phyloP scores from a whole-genome alignment of 371 early-diverging fungal genomes.

The Mortierella sp. region DNA sequence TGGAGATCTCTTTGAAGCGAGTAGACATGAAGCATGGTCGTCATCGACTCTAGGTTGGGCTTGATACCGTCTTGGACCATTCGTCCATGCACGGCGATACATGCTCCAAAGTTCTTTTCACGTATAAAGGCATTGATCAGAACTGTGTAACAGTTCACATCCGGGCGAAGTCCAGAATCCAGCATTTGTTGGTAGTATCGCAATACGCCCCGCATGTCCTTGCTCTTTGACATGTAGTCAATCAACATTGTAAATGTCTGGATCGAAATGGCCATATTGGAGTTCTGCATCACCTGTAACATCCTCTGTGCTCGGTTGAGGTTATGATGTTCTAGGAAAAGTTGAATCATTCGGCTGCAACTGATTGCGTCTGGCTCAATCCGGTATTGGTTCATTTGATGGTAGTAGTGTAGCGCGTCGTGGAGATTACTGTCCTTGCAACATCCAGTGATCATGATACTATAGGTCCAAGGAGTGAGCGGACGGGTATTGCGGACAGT shows the following conservation, averaged over 20 bases:
- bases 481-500: constrained; percentile 25
- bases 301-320: constrained; percentile 35
- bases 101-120: constrained; percentile 27
- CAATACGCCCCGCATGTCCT: constrained; percentile 24
- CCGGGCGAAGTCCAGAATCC: constrained; percentile 54
- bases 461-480: constrained; percentile 28
- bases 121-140: constrained; percentile 58
- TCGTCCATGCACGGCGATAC: constrained; percentile 21
- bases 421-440: constrained; percentile 21
- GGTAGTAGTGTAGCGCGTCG: constrained; percentile 38
- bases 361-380: constrained; percentile 27
- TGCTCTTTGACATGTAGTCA: constrained; percentile 23
- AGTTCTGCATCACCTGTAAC: constrained; percentile 30
- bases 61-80: constrained; percentile 31
- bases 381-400: constrained; percentile 32
- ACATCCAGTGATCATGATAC: constrained; percentile 43
- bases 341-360: constrained; percentile 47
- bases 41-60: constrained; percentile 25
- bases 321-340: constrained; percentile 38
- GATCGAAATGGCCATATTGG: constrained; percentile 24
- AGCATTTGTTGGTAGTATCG: constrained; percentile 59
- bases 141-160: constrained; percentile 61
- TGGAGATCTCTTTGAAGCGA: constrained; percentile 37
- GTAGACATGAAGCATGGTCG: constrained; percentile 59
- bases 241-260: constrained; percentile 50